Percentiles rank a stretch among this genome's conserved stretches.
These are phyloP conservation scores for Parastagonospora nodorum DNA, from an alignment of 2,329 filamentous ascomycete species.

Conservation along the genomic window DNA sequence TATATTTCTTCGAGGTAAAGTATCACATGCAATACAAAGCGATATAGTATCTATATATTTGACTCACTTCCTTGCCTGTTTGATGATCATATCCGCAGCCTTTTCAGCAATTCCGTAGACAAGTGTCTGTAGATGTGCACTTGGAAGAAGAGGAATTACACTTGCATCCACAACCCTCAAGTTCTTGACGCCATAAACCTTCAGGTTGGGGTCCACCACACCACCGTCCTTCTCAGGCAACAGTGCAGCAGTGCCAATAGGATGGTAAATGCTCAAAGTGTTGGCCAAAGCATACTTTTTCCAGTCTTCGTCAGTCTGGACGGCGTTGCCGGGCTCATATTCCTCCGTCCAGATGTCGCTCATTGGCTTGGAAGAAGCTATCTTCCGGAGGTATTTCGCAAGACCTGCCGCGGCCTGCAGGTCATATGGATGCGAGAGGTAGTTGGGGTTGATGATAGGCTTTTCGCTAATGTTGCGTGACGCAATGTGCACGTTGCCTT, in stretches of 20 bases:
- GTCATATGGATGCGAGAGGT: slow-evolving; percentile 34
- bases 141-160: slow-evolving; percentile 31
- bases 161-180: slow-evolving; percentile 39
- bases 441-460: slow-evolving; percentile 37
- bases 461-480: slow-evolving; percentile 27
- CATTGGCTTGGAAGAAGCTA: slow-evolving; percentile 28
- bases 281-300: slow-evolving; percentile 19
- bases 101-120: slow-evolving; percentile 38
- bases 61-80: neutral
- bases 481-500: slow-evolving; percentile 31
- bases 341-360: slow-evolving; percentile 38
- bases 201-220: slow-evolving; percentile 26
- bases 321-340: slow-evolving; percentile 32
- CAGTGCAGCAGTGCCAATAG: slow-evolving; percentile 44
- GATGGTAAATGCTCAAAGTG: slow-evolving; percentile 37
- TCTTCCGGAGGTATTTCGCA: slow-evolving; percentile 35
- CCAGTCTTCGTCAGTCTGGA: slow-evolving; percentile 35
- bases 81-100: slow-evolving; percentile 28
- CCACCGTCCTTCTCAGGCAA: slow-evolving; percentile 28
- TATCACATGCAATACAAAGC: too few species aligned
- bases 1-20: too few species aligned
- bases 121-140: slow-evolving; percentile 31
- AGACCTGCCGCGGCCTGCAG: slow-evolving; percentile 22
- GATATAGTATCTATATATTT: too few species aligned
- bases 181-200: slow-evolving; percentile 25